These are phyloP conservation scores for Pterocarpus santalinus DNA, from an alignment of 306 rosid species.

Conservation along the genomic window DNA sequence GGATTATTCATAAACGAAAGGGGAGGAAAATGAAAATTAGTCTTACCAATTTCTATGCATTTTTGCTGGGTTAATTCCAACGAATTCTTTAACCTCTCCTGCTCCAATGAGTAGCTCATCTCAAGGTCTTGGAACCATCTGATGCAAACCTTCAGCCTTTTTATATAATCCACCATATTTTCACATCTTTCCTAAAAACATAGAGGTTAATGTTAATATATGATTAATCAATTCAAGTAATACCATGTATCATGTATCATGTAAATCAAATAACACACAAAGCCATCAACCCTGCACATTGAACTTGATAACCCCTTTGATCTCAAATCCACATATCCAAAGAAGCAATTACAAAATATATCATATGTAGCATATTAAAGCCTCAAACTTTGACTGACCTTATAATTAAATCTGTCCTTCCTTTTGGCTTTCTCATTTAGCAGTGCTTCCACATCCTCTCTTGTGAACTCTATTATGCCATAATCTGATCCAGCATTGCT, in stretches of 20 bases:
- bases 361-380: not conserved
- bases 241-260: not conserved
- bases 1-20: conserved; percentile 3
- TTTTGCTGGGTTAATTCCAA: conserved; percentile 75
- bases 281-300: not conserved
- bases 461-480: conserved; percentile 83
- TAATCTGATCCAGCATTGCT: conserved; percentile 94
- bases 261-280: conserved; percentile 25
- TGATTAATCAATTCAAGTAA: conserved; percentile 25
- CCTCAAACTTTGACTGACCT: conserved; percentile 63
- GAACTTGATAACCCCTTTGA: conserved; percentile 5
- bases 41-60: conserved; percentile 78
- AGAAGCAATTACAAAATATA: not conserved
- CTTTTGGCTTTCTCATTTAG: conserved; percentile 81
- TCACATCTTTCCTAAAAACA: conserved; percentile 90
- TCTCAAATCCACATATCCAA: conserved; percentile 37
- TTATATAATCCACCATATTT: conserved; percentile 83
- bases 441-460: conserved; percentile 93
- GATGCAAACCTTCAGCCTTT: conserved; percentile 87
- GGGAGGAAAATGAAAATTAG: conserved; percentile 20
- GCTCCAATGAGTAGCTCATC: conserved; percentile 79
- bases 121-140: conserved; percentile 98
- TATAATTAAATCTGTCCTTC: conserved; percentile 92
- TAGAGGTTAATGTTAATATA: conserved; percentile 8
- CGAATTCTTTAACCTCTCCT: conserved; percentile 73